phyloP scores from a whole-genome alignment of 768 basidiomycete genomes.

The Nidularia pulvinata region DNA sequence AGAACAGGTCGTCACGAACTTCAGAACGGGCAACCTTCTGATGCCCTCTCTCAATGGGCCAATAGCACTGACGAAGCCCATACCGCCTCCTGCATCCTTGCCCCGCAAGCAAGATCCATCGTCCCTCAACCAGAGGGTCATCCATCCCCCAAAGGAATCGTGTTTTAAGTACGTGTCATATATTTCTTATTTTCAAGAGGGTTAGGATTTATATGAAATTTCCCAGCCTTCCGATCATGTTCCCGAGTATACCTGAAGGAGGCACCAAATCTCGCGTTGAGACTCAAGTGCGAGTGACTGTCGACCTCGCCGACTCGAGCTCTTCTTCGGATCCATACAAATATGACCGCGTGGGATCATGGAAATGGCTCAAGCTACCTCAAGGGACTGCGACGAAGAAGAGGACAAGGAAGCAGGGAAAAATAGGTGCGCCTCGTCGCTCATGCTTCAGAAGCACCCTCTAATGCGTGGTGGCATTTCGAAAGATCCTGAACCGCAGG shows the following conservation, averaged over 20 bases:
- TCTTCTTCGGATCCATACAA: slow-evolving; percentile 59
- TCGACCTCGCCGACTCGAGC: slow-evolving; percentile 75
- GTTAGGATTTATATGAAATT: not conserved
- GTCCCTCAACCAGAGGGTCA: slow-evolving; percentile 53
- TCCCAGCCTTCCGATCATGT: slow-evolving; percentile 73
- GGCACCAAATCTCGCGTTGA: slow-evolving; percentile 95
- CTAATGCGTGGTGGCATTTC: not conserved
- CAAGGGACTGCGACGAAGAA: slow-evolving; percentile 83
- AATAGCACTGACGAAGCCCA: slow-evolving; percentile 54
- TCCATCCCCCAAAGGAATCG: slow-evolving; percentile 70
- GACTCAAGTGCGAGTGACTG: slow-evolving; percentile 86
- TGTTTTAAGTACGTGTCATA: slow-evolving; percentile 65
- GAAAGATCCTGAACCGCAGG: slow-evolving; percentile 64
- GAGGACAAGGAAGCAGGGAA: slow-evolving; percentile 81
- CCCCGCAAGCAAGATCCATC: slow-evolving; percentile 56
- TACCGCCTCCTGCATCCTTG: slow-evolving; percentile 65
- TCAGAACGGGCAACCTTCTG: slow-evolving; percentile 26
- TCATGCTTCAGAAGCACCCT: too few relatives aligned
- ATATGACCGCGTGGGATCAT: slow-evolving; percentile 85
- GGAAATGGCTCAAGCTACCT: slow-evolving; percentile 86
- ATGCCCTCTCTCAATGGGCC: slow-evolving; percentile 32
- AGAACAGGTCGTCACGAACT: slow-evolving; percentile 18
- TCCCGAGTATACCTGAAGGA: slow-evolving; percentile 78
- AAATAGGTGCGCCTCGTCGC: slow-evolving; percentile 55
- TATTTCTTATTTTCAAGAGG: not conserved